Evolutionary conservation across 768 basidiomycete genomes (phyloP).

Genomic region (Lactarius hatsudake): DNA sequence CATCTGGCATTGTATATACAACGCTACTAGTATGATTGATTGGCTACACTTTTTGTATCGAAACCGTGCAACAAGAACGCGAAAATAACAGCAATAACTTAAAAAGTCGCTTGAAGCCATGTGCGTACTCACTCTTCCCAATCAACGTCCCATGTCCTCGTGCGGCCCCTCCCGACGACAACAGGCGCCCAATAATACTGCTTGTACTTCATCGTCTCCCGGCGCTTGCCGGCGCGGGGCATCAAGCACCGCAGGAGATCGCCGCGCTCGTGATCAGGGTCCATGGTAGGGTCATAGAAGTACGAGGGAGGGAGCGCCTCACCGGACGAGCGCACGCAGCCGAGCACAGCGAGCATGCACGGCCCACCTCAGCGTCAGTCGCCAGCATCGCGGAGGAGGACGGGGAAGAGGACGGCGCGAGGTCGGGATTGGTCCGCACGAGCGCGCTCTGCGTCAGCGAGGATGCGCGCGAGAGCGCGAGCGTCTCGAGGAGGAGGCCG

Average conservation of each 20-base stretch:
- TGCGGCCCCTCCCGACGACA: conserved; percentile 20
- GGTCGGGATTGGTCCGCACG: conserved; percentile 6
- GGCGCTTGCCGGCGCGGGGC: conserved; percentile 68
- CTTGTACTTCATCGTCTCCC: conserved; percentile 79
- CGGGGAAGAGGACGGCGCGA: background rate
- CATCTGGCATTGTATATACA: conserved; percentile 15
- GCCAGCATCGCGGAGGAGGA: background rate
- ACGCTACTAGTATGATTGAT: conserved; percentile 13
- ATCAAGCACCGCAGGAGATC: conserved; percentile 19
- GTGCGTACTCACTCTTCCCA: conserved; percentile 24
- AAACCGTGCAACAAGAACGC: background rate
- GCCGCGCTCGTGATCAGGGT: conserved; percentile 25
- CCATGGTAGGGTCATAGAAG: conserved; percentile 21
- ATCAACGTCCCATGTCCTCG: conserved; percentile 27
- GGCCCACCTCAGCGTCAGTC: conserved; percentile 24
- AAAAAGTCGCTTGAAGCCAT: background rate
- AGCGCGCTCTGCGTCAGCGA: conserved; percentile 16
- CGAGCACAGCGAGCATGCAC: conserved; percentile 18
- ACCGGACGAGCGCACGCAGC: conserved; percentile 18
- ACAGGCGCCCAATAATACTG: conserved; percentile 81
- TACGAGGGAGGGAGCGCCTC: conserved; percentile 24
- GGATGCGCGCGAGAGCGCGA: conserved; percentile 28
- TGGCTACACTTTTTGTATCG: conserved; percentile 2
- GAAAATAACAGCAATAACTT: conserved; percentile 22
- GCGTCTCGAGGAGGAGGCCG: conserved; percentile 22